A percentile compares a stretch with the other conserved stretches of the same genome.
phyloP scores from a whole-genome alignment of 148 eudicot genomes.

The Rhododendron ferrugineum region DNA sequence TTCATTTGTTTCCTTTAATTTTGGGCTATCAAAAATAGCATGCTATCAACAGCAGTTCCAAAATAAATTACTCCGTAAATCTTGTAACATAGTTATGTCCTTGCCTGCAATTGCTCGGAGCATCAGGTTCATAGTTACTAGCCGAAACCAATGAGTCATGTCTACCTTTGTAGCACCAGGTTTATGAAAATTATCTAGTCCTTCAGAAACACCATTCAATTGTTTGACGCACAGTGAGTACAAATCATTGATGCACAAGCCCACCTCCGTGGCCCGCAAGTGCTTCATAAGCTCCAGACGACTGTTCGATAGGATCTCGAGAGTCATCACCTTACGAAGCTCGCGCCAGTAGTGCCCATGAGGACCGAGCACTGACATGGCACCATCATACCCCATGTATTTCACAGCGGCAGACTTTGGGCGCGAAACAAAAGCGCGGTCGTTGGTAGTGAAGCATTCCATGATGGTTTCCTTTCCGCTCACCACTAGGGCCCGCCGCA shows the following conservation, averaged over 20 bases:
- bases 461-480: neutral
- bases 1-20: neutral
- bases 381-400: neutral
- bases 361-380: neutral
- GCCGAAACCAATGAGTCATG: neutral
- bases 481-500: neutral
- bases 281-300: too few species aligned
- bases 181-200: neutral
- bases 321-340: neutral
- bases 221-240: neutral
- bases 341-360: neutral
- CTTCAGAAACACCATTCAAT: neutral
- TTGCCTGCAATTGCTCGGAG: neutral
- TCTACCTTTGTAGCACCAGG: neutral
- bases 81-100: neutral
- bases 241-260: too few species aligned
- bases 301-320: too few species aligned
- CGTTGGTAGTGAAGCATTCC: constrained; percentile 2
- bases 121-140: neutral
- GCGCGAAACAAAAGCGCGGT: neutral
- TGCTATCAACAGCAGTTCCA: too few species aligned
- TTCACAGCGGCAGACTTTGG: neutral
- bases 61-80: too few species aligned
- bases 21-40: neutral
- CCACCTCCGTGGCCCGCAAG: too few species aligned